Conservation (phyloP, 2,329 filamentous ascomycete genomes). For the Fusarium hostae region DNA sequence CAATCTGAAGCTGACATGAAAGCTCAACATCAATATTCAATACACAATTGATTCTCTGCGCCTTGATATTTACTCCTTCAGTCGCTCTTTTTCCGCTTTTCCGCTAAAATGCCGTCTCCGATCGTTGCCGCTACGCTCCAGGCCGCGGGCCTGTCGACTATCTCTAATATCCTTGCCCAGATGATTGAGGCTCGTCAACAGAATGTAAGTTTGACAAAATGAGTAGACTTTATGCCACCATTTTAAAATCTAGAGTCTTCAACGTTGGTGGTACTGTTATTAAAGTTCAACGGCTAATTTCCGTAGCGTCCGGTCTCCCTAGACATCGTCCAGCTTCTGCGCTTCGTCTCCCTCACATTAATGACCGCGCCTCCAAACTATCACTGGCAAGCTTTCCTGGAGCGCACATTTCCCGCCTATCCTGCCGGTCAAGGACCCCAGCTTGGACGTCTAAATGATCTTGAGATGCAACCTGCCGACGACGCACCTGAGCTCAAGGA, state of each 20-base stretch:
- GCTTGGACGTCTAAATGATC: constrained; percentile 34
- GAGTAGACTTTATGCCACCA: background rate
- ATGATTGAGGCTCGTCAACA: constrained; percentile 61
- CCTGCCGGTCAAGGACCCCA: constrained; percentile 15
- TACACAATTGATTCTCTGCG: background rate
- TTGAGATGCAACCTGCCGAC: constrained; percentile 46
- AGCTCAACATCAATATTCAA: background rate
- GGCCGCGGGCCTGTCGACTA: constrained; percentile 61
- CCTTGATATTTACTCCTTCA: background rate
- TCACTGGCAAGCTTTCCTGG: constrained; percentile 67
- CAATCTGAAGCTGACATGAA: constrained; percentile 10
- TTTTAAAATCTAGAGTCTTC: too few species aligned
- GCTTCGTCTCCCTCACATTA: constrained; percentile 65
- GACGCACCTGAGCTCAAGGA: constrained; percentile 40
- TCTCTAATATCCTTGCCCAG: constrained; percentile 67
- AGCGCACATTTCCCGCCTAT: constrained; percentile 63
- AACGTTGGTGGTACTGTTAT: too few species aligned
- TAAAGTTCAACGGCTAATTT: background rate
- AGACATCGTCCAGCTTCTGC: constrained; percentile 60
- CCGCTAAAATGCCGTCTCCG: constrained; percentile 57
- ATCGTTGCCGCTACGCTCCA: constrained; percentile 65
- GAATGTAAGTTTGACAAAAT: constrained; percentile 48
- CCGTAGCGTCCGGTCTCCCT: constrained; percentile 53
- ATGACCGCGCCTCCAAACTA: constrained; percentile 67
- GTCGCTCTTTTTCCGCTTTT: constrained; percentile 2